Percentiles rank a stretch among this genome's conserved stretches.
phyloP scores from a whole-genome alignment of 352 stramenopile genomes.

The Globisporangium orthogonon region DNA sequence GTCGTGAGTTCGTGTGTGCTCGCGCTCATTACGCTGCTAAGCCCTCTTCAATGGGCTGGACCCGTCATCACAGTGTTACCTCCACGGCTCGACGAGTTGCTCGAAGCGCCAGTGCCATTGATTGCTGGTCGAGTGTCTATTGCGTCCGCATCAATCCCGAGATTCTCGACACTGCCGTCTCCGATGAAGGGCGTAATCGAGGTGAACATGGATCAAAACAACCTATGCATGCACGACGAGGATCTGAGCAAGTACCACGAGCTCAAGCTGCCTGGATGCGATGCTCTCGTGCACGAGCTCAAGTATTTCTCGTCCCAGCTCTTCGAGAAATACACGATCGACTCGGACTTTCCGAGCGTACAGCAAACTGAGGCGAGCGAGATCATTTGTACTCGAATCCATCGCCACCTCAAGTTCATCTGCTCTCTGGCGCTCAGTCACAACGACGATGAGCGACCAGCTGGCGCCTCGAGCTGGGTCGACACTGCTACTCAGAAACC shows the following conservation, averaged over 20 bases:
- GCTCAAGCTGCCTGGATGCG: slow-evolving; percentile 65
- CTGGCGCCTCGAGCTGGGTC: no score
- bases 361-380: slow-evolving; percentile 70
- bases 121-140: slow-evolving; percentile 73
- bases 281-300: slow-evolving; percentile 68
- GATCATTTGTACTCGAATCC: slow-evolving; percentile 55
- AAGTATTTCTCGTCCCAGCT: slow-evolving; percentile 38
- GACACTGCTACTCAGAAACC: no score
- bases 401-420: slow-evolving; percentile 54
- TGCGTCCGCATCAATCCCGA: slow-evolving; percentile 29
- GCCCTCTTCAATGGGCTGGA: slow-evolving; percentile 68
- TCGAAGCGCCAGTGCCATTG: slow-evolving; percentile 70
- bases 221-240: slow-evolving; percentile 70
- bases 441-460: slow-evolving; percentile 1
- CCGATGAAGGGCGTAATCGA: slow-evolving; percentile 72
- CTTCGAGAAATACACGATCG: slow-evolving; percentile 45
- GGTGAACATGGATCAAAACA: slow-evolving; percentile 80
- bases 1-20: slow-evolving; percentile 71
- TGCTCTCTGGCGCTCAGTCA: slow-evolving; percentile 42
- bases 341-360: slow-evolving; percentile 56
- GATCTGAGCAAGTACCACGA: slow-evolving; percentile 70
- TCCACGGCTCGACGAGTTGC: slow-evolving; percentile 55
- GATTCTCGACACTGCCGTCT: slow-evolving; percentile 47
- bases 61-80: slow-evolving; percentile 71
- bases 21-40: slow-evolving; percentile 59